Conservation (phyloP, 768 basidiomycete species). For the Russula ochroleuca region DNA sequence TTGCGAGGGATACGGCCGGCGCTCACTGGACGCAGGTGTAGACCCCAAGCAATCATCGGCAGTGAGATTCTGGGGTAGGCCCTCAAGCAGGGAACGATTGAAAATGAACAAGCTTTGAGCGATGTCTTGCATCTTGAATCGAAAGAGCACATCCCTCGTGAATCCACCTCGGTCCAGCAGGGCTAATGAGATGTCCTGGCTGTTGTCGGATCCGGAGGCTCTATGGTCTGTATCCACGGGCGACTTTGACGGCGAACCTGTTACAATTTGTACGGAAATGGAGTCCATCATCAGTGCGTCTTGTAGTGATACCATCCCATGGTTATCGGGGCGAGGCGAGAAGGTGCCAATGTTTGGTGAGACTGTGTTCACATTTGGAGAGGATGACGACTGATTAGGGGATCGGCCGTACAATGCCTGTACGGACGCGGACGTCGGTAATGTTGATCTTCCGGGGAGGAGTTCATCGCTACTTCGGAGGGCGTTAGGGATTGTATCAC, state of each 20-base stretch:
- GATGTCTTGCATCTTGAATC: conserved; percentile 57
- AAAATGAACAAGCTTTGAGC: conserved; percentile 61
- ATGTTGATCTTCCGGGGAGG: conserved; percentile 28
- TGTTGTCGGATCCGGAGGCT: conserved; percentile 21
- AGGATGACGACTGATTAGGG: conserved; percentile 34
- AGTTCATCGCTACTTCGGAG: conserved; percentile 24
- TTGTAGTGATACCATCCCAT: conserved; percentile 14
- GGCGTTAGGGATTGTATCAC: conserved; percentile 47
- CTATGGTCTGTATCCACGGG: conserved; percentile 29
- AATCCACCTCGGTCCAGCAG: conserved; percentile 62
- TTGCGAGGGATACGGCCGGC: conserved; percentile 4
- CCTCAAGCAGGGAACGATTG: conserved; percentile 47
- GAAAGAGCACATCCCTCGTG: conserved; percentile 58
- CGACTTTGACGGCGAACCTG: conserved; percentile 11
- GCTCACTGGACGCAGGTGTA: conserved; percentile 12
- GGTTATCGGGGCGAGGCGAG: conserved; percentile 27
- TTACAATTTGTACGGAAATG: neutral
- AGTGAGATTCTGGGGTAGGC: conserved; percentile 51
- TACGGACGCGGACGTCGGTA: conserved; percentile 48
- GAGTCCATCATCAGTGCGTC: conserved; percentile 15
- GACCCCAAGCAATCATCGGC: conserved; percentile 35
- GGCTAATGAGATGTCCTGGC: conserved; percentile 41
- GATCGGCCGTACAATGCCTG: conserved; percentile 52
- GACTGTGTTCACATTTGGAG: conserved; percentile 28
- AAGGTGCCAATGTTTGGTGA: conserved; percentile 35